Evolutionary conservation across 768 basidiomycete species (phyloP).

Genomic region (Infundibulicybe gibba): DNA sequence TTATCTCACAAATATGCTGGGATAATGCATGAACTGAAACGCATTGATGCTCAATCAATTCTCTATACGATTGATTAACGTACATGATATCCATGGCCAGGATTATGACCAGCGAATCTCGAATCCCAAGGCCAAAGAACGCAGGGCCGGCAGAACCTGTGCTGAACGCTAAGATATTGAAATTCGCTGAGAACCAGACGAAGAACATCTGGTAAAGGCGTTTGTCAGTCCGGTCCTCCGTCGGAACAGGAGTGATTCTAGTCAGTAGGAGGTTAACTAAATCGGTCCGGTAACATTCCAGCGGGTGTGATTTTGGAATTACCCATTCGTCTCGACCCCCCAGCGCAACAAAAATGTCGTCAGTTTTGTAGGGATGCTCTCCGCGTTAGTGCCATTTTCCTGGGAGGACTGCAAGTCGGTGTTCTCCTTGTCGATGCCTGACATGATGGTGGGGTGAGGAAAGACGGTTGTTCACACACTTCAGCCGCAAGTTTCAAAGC

Average conservation of each 20-base stretch:
- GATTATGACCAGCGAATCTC: constrained; percentile 46
- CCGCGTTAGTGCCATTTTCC: too few species aligned
- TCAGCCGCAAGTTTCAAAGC: too few species aligned
- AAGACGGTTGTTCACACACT: too few species aligned
- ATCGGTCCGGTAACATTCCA: too few species aligned
- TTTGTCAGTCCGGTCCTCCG: constrained; percentile 44
- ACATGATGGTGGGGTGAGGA: too few species aligned
- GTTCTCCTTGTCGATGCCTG: too few species aligned
- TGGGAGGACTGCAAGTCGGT: too few species aligned
- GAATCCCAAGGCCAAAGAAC: constrained; percentile 45
- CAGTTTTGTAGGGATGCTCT: too few species aligned
- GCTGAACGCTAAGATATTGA: constrained; percentile 59
- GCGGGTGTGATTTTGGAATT: too few species aligned
- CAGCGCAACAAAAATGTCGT: constrained; percentile 12
- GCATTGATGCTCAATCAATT: not conserved
- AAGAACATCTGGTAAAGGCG: constrained; percentile 59
- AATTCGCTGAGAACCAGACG: constrained; percentile 64
- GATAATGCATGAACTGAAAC: constrained; percentile 29
- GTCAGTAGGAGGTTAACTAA: too few species aligned
- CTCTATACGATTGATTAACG: constrained; percentile 19
- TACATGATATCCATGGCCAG: constrained; percentile 33
- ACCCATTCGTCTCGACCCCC: constrained; percentile 24
- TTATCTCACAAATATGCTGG: constrained; percentile 53
- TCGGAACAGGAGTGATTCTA: constrained; percentile 47
- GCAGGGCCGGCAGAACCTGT: constrained; percentile 54